Evolutionary conservation across 164 flowering plant genomes (phyloP), one percentile per base, ranked within the genome.

Genomic region (Cinnamomum micranthum): DNA sequence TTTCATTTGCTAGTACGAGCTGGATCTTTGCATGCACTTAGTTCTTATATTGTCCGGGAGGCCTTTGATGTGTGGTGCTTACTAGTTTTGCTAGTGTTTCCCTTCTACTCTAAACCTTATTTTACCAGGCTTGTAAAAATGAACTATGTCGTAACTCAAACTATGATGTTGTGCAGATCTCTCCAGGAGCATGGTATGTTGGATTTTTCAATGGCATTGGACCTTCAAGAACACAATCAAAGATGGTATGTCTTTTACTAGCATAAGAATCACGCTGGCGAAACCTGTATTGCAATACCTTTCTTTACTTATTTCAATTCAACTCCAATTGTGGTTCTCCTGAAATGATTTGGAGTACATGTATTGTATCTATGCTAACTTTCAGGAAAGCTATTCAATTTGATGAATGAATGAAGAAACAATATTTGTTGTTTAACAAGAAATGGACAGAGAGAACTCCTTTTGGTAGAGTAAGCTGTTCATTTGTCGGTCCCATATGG

Each of bases 161-260:
- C 47, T 6, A 33, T 20, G 33, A 27, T 47, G 17, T 35, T 65
- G n/a, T 84, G 76, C 92, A 95, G 99, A 88, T 95, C 74, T 81
- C 88, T 77, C 86, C 98, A 70, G 98, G 99, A 74, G 86, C 79
- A 27, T 89, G 88, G 91, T 95, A 92, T 80, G 20, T 91, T 77
- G 99, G 98, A 27, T 75, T 95, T 69, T 95, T 93, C 82, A 93
- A 95, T 83, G 97, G 98, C 73, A 78, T 92, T 74, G 99, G 99
- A 73, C 79, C 88, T 68, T 79, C 70, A 68, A 89, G 97, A 80
- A 92, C 99, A 59, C 99, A 93, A 77, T 87, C 92, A 74, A 92
- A 87, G 81, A 95, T 95, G 99, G 99, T 95, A 88, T 31, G 58
- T 19, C 25, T 17, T 52, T 22, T 74, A 41, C 31, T 10, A 50